Conservation (phyloP, 306 rosid species). For the Ochetophila trinervis region DNA sequence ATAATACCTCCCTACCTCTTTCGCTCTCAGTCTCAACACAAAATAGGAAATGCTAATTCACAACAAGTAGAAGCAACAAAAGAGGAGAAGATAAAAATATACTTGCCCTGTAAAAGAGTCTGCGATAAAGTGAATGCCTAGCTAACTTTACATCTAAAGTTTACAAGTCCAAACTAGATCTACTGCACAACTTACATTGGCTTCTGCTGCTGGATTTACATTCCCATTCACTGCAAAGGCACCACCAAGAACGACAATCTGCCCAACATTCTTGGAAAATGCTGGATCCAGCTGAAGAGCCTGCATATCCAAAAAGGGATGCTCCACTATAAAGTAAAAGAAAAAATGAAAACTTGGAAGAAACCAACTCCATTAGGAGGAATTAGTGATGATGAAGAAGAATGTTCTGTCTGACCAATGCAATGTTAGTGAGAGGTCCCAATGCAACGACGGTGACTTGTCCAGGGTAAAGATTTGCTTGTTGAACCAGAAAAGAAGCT, state of each 20-base stretch:
- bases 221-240: conserved; percentile 88
- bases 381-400: neutral
- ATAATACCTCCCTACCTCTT: neutral
- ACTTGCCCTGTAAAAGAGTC: no score
- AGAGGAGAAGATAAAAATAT: neutral
- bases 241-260: conserved; percentile 86
- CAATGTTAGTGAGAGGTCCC: conserved; percentile 95
- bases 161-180: neutral
- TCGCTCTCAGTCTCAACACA: neutral
- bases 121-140: neutral
- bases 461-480: conserved; percentile 73
- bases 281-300: conserved; percentile 80
- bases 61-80: neutral
- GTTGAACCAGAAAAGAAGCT: conserved; percentile 64
- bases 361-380: neutral
- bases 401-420: conserved; percentile 51
- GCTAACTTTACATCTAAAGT: neutral
- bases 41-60: neutral
- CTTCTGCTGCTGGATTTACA: conserved; percentile 94
- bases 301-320: conserved; percentile 25
- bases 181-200: conserved; percentile 51
- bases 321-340: neutral
- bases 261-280: conserved; percentile 61
- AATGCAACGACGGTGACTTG: conserved; percentile 80
- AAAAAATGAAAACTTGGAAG: neutral